Percentiles rank a stretch among this genome's conserved stretches.
Evolutionary conservation across 768 basidiomycete species (phyloP).

Genomic region (Russula virescens): DNA sequence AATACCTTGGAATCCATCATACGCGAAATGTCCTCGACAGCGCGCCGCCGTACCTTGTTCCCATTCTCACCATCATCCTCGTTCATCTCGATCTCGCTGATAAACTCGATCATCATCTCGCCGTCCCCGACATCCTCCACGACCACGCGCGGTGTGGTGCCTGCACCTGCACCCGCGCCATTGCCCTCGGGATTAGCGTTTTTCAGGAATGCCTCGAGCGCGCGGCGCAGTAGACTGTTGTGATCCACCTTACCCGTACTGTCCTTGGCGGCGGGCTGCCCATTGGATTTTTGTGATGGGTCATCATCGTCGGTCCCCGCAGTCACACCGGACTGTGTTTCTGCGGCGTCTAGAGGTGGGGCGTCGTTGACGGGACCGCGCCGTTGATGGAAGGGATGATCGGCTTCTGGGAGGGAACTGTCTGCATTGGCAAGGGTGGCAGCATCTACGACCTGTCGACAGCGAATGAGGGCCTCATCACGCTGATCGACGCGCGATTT

Average conservation of each 20-base stretch:
- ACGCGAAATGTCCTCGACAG: conserved; percentile 29
- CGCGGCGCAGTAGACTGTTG: conserved; percentile 14
- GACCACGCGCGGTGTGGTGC: conserved; percentile 12
- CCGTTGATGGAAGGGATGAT: conserved; percentile 41
- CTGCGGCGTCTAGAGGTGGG: conserved; percentile 13
- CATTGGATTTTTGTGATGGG: background rate
- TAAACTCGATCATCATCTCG: conserved; percentile 27
- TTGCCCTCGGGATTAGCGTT: background rate
- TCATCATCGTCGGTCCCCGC: background rate
- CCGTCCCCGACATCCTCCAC: conserved; percentile 25
- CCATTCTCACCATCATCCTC: no score
- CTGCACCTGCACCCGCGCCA: background rate
- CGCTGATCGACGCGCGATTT: conserved; percentile 62
- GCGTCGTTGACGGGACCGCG: background rate
- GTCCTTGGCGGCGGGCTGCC: background rate
- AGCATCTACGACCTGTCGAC: conserved; percentile 61
- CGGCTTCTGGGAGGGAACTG: conserved; percentile 40
- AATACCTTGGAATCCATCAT: conserved; percentile 33
- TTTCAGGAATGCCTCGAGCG: conserved; percentile 19
- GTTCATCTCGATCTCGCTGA: conserved; percentile 17
- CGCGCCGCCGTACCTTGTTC: conserved; percentile 21
- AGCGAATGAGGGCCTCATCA: conserved; percentile 67
- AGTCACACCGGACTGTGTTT: no score
- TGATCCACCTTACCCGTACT: background rate
- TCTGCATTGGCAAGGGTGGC: conserved; percentile 28